Evolutionary conservation across 2,329 filamentous ascomycete genomes (phyloP).

Genomic region (Ceratocystiopsis minuta): DNA sequence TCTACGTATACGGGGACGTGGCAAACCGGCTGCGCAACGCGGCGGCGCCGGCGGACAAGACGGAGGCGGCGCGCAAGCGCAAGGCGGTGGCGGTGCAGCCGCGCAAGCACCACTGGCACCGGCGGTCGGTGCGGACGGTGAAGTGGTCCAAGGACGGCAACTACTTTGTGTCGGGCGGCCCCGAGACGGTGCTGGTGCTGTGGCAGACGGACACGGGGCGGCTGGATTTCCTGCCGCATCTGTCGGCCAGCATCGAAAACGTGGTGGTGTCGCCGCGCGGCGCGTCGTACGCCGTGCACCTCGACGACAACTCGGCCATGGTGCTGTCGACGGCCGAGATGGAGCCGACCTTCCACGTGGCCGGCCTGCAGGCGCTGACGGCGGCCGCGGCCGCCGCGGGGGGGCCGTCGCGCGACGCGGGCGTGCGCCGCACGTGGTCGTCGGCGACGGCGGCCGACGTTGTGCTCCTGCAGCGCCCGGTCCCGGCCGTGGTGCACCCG

Average conservation of each 20-base stretch:
- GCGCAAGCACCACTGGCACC: conserved; percentile 78
- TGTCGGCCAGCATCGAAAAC: conserved; percentile 69
- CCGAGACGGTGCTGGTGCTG: conserved; percentile 72
- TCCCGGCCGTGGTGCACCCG: conserved; percentile 47
- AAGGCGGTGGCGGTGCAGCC: conserved; percentile 29
- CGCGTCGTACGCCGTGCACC: conserved; percentile 63
- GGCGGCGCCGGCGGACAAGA: conserved; percentile 30
- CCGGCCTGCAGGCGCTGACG: conserved; percentile 55
- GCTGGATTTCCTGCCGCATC: conserved; percentile 73
- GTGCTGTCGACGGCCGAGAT: conserved; percentile 80
- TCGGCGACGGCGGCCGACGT: conserved; percentile 17
- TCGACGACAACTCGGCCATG: conserved; percentile 87
- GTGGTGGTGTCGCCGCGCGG: conserved; percentile 66
- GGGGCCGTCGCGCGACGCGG: conserved; percentile 18
- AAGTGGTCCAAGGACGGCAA: conserved; percentile 91
- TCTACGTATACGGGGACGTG: conserved; percentile 68
- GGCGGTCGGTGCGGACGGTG: conserved; percentile 61
- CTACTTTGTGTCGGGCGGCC: conserved; percentile 84
- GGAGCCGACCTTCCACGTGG: conserved; percentile 65
- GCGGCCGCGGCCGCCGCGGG: conserved; percentile 16
- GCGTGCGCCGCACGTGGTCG: conserved; percentile 34
- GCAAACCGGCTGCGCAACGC: conserved; percentile 36
- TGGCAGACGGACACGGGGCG: conserved; percentile 86
- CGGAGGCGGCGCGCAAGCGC: conserved; percentile 20
- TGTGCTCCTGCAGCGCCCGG: conserved; percentile 16